Conservation (phyloP, 23 red algal genomes). For the Agarophyton chilense region DNA sequence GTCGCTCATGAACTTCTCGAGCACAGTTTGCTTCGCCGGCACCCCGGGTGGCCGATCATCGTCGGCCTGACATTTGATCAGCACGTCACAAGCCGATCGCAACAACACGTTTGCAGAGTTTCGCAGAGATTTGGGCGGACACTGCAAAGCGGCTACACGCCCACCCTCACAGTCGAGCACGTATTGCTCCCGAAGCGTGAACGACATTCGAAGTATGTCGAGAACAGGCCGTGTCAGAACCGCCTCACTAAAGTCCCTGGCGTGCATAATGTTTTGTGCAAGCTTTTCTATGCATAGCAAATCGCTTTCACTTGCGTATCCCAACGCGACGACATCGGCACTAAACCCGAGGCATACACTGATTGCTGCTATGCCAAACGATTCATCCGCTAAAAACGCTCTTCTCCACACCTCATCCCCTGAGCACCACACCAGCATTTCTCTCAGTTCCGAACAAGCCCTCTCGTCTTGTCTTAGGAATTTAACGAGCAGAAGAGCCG, state of each 20-base stretch:
- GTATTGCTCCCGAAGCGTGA: conserved; percentile 9
- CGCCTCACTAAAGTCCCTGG: background rate
- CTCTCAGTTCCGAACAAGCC: conserved; percentile 10
- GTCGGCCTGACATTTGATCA: background rate
- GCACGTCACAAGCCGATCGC: background rate
- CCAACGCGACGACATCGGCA: conserved; percentile 32
- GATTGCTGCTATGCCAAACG: background rate
- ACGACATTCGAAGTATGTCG: conserved; percentile 10
- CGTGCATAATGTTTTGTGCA: background rate
- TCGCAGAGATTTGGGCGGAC: background rate
- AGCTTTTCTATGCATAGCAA: conserved; percentile 23
- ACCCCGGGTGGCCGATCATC: conserved; percentile 2
- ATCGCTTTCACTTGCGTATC: conserved; percentile 7
- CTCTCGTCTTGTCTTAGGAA: background rate
- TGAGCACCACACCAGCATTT: conserved; percentile 26
- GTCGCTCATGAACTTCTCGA: background rate
- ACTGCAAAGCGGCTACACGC: background rate
- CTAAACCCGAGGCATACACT: conserved; percentile 2
- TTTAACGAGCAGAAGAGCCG: background rate
- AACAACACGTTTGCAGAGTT: background rate
- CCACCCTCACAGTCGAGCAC: background rate
- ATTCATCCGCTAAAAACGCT: background rate
- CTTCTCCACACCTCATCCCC: conserved; percentile 4
- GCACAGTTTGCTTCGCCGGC: background rate
- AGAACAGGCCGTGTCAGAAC: background rate